Percentiles rank a stretch among this genome's conserved stretches.
phyloP scores from a whole-genome alignment of 345 rosid genomes.

The Melaleuca quinquenervia region DNA sequence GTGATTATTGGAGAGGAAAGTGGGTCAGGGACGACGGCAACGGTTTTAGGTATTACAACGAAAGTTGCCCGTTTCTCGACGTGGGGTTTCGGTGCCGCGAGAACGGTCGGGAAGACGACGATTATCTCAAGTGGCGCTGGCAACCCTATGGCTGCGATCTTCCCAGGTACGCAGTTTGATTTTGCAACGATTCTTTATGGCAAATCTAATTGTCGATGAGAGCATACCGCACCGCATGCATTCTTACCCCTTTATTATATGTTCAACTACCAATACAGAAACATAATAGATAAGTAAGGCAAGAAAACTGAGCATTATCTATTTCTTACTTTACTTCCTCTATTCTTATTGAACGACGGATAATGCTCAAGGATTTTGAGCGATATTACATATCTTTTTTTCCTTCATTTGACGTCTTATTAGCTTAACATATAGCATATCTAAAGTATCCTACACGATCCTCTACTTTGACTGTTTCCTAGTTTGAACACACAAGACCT shows the following conservation, averaged over 20 bases:
- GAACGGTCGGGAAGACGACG: slow-evolving; percentile 54
- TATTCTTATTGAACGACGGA: neutral
- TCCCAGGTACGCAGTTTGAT: slow-evolving; percentile 42
- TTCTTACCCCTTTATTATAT: neutral
- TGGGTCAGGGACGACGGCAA: slow-evolving; percentile 46
- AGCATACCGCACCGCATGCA: neutral
- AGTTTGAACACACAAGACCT: neutral
- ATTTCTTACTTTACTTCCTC: neutral
- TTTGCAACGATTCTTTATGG: neutral
- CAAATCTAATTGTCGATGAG: neutral
- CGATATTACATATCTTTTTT: neutral
- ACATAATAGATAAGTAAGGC: neutral
- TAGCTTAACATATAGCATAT: neutral
- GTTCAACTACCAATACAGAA: neutral
- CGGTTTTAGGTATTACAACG: slow-evolving; percentile 21
- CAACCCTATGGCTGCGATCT: slow-evolving; percentile 69
- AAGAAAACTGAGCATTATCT: neutral
- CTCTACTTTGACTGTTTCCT: neutral
- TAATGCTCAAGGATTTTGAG: neutral
- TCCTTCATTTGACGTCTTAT: neutral
- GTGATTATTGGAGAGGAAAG: slow-evolving; percentile 57
- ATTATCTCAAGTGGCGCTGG: slow-evolving; percentile 81
- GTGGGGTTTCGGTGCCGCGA: slow-evolving; percentile 61
- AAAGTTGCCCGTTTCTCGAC: slow-evolving; percentile 73
- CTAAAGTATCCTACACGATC: neutral